A percentile compares a stretch with the other conserved stretches of the same genome.
phyloP scores from a whole-genome alignment of 2,329 filamentous ascomycete genomes.

The Colletotrichum ledebouriae region DNA sequence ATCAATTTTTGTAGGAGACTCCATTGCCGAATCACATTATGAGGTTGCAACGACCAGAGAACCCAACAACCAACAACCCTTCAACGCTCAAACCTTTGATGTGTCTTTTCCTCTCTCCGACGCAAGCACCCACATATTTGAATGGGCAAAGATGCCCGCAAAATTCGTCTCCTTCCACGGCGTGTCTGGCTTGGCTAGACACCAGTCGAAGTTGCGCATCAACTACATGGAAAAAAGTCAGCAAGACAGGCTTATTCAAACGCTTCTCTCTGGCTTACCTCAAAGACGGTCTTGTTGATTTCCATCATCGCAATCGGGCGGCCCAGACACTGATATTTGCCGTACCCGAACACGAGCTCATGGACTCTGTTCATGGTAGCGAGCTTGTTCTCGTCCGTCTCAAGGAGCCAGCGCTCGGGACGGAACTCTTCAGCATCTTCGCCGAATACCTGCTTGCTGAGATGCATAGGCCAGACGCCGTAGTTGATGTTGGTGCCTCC shows the following conservation, averaged over 20 bases:
- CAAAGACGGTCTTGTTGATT: slow-evolving; percentile 61
- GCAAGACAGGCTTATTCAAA: not conserved
- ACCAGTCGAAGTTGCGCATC: slow-evolving; percentile 43
- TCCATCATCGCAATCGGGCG: slow-evolving; percentile 63
- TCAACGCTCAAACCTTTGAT: not conserved
- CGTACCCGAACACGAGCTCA: slow-evolving; percentile 61
- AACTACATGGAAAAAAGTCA: slow-evolving; percentile 14
- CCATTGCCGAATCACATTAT: too few relatives aligned
- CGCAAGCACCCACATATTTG: slow-evolving; percentile 41
- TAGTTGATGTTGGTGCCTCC: slow-evolving; percentile 44
- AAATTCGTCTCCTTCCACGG: slow-evolving; percentile 41
- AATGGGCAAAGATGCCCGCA: slow-evolving; percentile 33
- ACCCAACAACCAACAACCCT: too few relatives aligned
- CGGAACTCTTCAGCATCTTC: slow-evolving; percentile 66
- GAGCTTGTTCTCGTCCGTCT: slow-evolving; percentile 48
- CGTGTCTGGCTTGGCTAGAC: slow-evolving; percentile 37
- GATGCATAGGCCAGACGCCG: slow-evolving; percentile 58
- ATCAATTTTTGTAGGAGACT: too few relatives aligned
- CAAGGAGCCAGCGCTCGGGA: slow-evolving; percentile 71
- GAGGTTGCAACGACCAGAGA: too few relatives aligned
- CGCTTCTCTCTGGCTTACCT: slow-evolving; percentile 53
- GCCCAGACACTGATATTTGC: slow-evolving; percentile 60
- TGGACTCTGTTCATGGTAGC: slow-evolving; percentile 53
- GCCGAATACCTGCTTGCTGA: slow-evolving; percentile 68
- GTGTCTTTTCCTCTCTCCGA: slow-evolving; percentile 17